These are phyloP conservation scores for Starmerella potacharoeniae DNA, from an alignment of 805 yeast genomes.

Conservation along the genomic window DNA sequence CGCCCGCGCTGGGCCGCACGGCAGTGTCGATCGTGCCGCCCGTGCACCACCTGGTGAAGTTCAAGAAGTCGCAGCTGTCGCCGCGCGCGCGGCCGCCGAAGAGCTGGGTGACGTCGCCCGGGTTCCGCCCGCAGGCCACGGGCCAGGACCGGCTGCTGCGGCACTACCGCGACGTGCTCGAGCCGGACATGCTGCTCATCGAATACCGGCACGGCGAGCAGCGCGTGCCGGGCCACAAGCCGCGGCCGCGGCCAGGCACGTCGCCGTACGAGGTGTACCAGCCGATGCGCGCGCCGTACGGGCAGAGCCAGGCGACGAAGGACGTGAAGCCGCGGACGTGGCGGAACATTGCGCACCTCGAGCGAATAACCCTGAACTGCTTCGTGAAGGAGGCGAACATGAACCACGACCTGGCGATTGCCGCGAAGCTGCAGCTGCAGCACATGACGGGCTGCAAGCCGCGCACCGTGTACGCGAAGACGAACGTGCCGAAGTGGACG, in stretches of 20 bases:
- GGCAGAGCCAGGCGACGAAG: constrained; percentile 62
- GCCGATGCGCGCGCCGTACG: constrained; percentile 62
- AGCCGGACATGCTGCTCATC: constrained; percentile 66
- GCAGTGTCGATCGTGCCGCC: constrained; percentile 74
- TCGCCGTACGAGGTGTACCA: constrained; percentile 86
- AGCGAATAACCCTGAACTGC: constrained; percentile 60
- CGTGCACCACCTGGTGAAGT: constrained; percentile 77
- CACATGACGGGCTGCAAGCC: constrained; percentile 93
- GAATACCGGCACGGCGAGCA: constrained; percentile 52
- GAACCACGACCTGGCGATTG: constrained; percentile 58
- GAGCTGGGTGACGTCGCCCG: constrained; percentile 69
- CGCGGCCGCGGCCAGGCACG: constrained; percentile 73
- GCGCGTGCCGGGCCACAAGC: constrained; percentile 46
- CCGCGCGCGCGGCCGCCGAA: constrained; percentile 59
- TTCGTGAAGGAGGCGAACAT: constrained; percentile 53
- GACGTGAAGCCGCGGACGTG: constrained; percentile 58
- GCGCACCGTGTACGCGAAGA: constrained; percentile 54
- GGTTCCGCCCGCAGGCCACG: constrained; percentile 62
- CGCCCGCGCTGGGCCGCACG: constrained; percentile 23
- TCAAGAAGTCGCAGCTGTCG: constrained; percentile 61
- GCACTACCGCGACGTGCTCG: constrained; percentile 62
- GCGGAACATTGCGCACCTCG: constrained; percentile 60
- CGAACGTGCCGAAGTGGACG: constrained; percentile 77
- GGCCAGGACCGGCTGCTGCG: constrained; percentile 69
- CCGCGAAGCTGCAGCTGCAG: constrained; percentile 69